Evolutionary conservation across 1,284 basidiomycete genomes (phyloP), one percentile per base, ranked within the genome.

Genomic region (Heterobasidion annosum): DNA sequence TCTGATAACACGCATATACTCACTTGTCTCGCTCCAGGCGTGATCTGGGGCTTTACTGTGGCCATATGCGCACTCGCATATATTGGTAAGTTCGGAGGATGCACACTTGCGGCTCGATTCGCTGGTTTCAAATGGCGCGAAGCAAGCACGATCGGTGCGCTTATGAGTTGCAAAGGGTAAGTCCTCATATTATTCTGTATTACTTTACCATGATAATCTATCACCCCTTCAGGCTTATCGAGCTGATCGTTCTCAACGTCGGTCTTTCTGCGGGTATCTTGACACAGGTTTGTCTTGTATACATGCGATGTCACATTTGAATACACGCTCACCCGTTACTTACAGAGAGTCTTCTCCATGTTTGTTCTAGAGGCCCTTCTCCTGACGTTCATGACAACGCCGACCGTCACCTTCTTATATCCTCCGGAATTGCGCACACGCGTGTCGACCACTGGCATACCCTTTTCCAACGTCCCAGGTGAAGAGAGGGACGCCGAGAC

Each of bases 301-400:
- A 15, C 32, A 25, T 3, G 3, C 25, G 33, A 49, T 32, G 7
- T 53, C 54, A 9, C 57, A 42, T 25, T 25, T 25, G 25, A 5
- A 25, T 25, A 5, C 3, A 25, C 4, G 5, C 25, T 25, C 25
- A 25, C 25, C 33, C 8, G 8, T 8, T 5, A 15, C 7, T 59
- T 61, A 4, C 62, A 77, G 71, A 71, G 74, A 33, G 83, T 88
- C 8, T 89, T 89, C 64, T 86, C 85, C 12, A 97, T 98, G 91
- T 95, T 98, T 62, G 93, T 96, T 25, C 72, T 97, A 35, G 91
- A 92, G 68, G 92, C 94, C 0, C 70, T 98, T 50, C 68, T 89
- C 32, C 76, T 96, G 50, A 97, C 93, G 0, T 91, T 91, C 68
- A 79, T 91, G 75, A 97, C 93, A 0, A 96, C 93, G 0, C 94